Percentiles rank a stretch among this genome's conserved stretches.
These are phyloP conservation scores for Ascodesmis nigricans DNA, from an alignment of 495 filamentous ascomycete genomes.

Conservation along the genomic window DNA sequence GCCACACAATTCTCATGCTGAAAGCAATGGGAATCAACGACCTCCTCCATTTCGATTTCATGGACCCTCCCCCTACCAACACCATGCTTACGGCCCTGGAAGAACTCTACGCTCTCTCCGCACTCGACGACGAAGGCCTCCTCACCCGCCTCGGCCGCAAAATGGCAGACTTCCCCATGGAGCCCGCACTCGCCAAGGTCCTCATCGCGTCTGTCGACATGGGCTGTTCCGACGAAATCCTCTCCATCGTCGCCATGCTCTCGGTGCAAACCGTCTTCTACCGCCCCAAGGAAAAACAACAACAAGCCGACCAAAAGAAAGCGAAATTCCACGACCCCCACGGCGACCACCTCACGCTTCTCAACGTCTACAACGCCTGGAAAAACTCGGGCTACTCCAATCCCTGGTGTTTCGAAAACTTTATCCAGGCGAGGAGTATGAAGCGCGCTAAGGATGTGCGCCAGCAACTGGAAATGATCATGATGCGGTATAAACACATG, in stretches of 20 bases:
- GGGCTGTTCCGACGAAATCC: constrained; percentile 76
- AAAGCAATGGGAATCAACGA: constrained; percentile 99
- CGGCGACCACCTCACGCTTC: constrained; percentile 79
- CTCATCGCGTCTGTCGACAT: constrained; percentile 72
- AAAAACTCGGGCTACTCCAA: constrained; percentile 57
- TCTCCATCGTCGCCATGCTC: constrained; percentile 90
- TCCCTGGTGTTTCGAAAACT: constrained; percentile 95
- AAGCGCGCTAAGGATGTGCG: constrained; percentile 76
- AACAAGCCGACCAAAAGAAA: constrained; percentile 92
- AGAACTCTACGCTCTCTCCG: constrained; percentile 78
- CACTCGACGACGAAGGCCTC: constrained; percentile 89
- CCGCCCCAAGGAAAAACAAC: constrained; percentile 87
- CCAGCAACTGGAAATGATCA: constrained; percentile 75
- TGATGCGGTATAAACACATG: constrained; percentile 65
- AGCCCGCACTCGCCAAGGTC: constrained; percentile 52
- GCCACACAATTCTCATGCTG: constrained; percentile 86
- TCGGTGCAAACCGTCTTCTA: constrained; percentile 72
- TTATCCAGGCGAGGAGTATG: constrained; percentile 80
- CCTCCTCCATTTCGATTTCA: constrained; percentile 91
- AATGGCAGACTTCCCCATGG: constrained; percentile 97
- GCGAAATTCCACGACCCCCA: constrained; percentile 88
- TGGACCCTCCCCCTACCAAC: constrained; percentile 93
- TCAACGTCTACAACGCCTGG: constrained; percentile 96
- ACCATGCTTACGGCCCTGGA: constrained; percentile 94
- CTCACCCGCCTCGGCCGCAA: constrained; percentile 80